phyloP scores from a whole-genome alignment of 225 moss, liverwort and hornwort genomes.

The Straminergon stramineum region DNA sequence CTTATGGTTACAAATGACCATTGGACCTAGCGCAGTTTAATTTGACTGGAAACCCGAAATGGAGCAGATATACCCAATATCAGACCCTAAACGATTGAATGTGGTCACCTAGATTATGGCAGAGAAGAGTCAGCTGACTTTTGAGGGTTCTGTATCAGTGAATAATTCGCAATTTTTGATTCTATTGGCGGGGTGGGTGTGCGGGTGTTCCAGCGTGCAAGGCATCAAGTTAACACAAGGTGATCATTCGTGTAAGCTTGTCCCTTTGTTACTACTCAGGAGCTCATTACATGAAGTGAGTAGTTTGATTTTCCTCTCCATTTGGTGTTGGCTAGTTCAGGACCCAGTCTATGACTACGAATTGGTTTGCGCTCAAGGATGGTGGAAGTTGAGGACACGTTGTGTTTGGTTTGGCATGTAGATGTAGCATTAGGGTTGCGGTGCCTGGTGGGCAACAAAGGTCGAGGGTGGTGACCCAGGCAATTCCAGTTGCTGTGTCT shows the following conservation, averaged over 20 bases:
- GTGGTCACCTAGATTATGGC: not conserved
- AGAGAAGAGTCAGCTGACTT: not conserved
- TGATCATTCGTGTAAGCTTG: constrained; percentile 40
- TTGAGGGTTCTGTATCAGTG: not conserved
- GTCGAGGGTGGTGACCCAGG: constrained; percentile 46
- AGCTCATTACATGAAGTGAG: constrained; percentile 4
- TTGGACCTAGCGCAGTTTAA: not conserved
- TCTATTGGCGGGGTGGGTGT: not conserved
- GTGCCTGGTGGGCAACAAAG: constrained; percentile 14
- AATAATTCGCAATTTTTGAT: constrained; percentile 4
- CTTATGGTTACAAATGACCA: not conserved
- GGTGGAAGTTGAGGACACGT: not conserved
- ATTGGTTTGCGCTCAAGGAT: not conserved
- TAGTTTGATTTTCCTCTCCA: not conserved
- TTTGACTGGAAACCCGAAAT: not conserved
- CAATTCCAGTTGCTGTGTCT: constrained; percentile 58
- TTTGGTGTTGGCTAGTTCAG: not conserved
- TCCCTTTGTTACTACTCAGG: constrained; percentile 15
- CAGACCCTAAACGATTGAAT: not conserved
- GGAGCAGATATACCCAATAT: not conserved
- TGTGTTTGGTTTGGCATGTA: not conserved
- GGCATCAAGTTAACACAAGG: constrained; percentile 33
- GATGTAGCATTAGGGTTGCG: constrained; percentile 18
- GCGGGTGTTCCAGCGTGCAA: constrained; percentile 17
- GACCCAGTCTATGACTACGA: not conserved